Conservation (phyloP, 139 green algal species). For the Tetraselmis chui region DNA sequence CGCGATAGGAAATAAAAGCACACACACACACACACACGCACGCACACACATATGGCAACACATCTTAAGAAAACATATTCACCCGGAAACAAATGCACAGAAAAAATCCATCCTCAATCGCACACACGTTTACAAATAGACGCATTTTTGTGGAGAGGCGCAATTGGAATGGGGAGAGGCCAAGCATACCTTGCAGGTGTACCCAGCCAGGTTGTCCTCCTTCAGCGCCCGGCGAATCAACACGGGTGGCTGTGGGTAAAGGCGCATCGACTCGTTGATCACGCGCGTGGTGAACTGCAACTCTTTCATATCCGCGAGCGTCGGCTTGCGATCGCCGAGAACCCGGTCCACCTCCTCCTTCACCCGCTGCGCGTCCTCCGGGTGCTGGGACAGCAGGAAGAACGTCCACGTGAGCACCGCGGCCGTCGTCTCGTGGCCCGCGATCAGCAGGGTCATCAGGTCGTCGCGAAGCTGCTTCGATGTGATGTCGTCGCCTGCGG, state of each 20-base stretch:
- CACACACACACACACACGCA: no score
- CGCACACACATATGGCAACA: no score
- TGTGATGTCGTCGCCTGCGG: constrained; percentile 69
- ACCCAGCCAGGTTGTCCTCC: constrained; percentile 47
- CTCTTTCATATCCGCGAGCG: constrained; percentile 52
- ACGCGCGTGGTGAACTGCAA: constrained; percentile 67
- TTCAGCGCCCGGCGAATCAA: constrained; percentile 76
- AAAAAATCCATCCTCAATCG: no score
- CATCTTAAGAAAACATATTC: no score
- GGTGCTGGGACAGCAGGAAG: constrained; percentile 68
- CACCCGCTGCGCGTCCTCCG: constrained; percentile 46
- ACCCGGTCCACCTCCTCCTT: constrained; percentile 60
- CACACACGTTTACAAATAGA: no score
- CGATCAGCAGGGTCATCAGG: constrained; percentile 97
- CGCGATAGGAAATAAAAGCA: no score
- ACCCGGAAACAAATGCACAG: no score
- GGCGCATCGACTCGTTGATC: constrained; percentile 83
- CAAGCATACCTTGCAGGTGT: constrained; percentile 14
- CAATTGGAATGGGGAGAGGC: no score
- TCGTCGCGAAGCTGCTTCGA: constrained; percentile 95
- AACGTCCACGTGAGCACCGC: constrained; percentile 94
- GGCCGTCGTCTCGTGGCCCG: constrained; percentile 93
- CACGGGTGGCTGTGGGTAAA: constrained; percentile 94
- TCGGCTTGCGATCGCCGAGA: constrained; percentile 57
- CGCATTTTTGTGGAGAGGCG: no score